These are phyloP conservation scores for Blastocystis sp. DNA, from an alignment of 352 stramenopile genomes.

Conservation along the genomic window DNA sequence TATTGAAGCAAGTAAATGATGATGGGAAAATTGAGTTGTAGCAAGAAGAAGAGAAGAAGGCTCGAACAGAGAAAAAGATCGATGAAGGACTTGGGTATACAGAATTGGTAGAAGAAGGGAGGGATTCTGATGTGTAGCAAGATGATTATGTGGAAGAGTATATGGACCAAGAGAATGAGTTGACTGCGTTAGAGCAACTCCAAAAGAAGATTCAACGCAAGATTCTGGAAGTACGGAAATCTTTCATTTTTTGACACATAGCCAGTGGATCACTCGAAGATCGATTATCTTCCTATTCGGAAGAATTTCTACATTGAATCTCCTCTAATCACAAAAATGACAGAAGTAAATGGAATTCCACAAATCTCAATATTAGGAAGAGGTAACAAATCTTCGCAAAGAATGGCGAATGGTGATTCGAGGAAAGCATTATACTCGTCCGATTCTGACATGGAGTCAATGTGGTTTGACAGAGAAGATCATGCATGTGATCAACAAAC, in stretches of 20 bases:
- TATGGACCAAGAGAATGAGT: slow-evolving; percentile 71
- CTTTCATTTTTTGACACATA: slow-evolving; percentile 71
- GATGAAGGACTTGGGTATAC: slow-evolving; percentile 58
- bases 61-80: slow-evolving; percentile 76
- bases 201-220: slow-evolving; percentile 79
- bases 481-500: slow-evolving; percentile 83
- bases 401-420: slow-evolving; percentile 89
- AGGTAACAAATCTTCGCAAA: slow-evolving; percentile 71
- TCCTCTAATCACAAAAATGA: slow-evolving; percentile 80
- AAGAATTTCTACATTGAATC: slow-evolving; percentile 98
- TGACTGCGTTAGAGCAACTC: slow-evolving; percentile 79
- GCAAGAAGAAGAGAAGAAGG: slow-evolving; percentile 67
- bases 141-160: slow-evolving; percentile 69
- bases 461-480: slow-evolving; percentile 87
- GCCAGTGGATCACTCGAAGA: slow-evolving; percentile 85
- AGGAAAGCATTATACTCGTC: slow-evolving; percentile 87
- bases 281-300: slow-evolving; percentile 90
- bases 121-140: slow-evolving; percentile 49
- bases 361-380: slow-evolving; percentile 2
- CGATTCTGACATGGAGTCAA: slow-evolving; percentile 89
- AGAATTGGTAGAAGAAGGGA: slow-evolving; percentile 44
- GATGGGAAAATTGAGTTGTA: neutral
- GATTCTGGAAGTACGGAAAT: neutral
- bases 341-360: slow-evolving; percentile 71
- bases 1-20: slow-evolving; percentile 65